These are phyloP conservation scores for Starmera stellimalicola DNA, from an alignment of 1,139 yeast genomes.

Conservation along the genomic window DNA sequence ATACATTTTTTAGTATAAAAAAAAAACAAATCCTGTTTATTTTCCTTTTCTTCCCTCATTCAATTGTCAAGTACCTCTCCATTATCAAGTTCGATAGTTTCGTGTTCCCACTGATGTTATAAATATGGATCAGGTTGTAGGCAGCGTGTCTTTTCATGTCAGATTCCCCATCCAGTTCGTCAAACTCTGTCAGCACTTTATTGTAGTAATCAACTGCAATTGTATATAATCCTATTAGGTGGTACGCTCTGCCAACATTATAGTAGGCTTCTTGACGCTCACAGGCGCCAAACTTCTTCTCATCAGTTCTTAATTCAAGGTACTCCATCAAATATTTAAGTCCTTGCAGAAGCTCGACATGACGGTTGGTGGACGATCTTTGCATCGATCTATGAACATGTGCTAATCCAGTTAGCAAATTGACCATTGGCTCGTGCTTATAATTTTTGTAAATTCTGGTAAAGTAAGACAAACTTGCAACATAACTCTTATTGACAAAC, in stretches of 20 bases:
- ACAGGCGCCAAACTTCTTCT: slow-evolving; percentile 27
- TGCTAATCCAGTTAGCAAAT: slow-evolving; percentile 66
- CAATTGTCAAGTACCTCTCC: slow-evolving; percentile 43
- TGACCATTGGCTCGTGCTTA: slow-evolving; percentile 70
- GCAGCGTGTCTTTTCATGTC: slow-evolving; percentile 72
- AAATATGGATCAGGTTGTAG: slow-evolving; percentile 69
- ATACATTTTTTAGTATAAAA: too few relatives aligned
- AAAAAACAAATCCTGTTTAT: not conserved
- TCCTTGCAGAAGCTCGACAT: slow-evolving; percentile 81
- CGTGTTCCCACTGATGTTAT: slow-evolving; percentile 66
- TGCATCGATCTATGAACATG: slow-evolving; percentile 93
- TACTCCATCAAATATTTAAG: slow-evolving; percentile 71
- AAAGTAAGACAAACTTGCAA: slow-evolving; percentile 64
- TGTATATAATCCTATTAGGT: slow-evolving; percentile 65
- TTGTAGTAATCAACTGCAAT: slow-evolving; percentile 69
- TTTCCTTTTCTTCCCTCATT: not conserved
- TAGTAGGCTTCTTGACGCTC: slow-evolving; percentile 74
- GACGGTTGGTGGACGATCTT: slow-evolving; percentile 77
- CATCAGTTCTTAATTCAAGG: slow-evolving; percentile 31
- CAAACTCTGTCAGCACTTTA: slow-evolving; percentile 37
- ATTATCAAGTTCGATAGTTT: slow-evolving; percentile 52
- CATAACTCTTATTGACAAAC: slow-evolving; percentile 75
- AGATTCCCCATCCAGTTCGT: slow-evolving; percentile 23
- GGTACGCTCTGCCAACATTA: slow-evolving; percentile 80
- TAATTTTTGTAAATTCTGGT: slow-evolving; percentile 52